Percentiles rank a stretch among this genome's conserved stretches.
phyloP scores from a whole-genome alignment of 371 early-diverging fungal species.

The Mortierella sp. region DNA sequence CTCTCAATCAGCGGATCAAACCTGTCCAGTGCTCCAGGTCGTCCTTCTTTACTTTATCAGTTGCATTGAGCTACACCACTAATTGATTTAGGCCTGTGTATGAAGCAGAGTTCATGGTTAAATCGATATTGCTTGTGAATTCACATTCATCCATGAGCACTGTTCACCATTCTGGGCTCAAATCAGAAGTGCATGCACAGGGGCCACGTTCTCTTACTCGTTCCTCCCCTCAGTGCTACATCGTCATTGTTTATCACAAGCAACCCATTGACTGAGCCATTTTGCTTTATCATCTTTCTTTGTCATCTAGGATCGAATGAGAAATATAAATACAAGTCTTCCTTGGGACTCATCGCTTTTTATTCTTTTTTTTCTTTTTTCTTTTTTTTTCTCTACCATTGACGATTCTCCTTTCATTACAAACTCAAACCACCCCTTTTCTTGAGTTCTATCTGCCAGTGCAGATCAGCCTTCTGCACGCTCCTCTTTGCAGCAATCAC shows the following conservation, averaged over 20 bases:
- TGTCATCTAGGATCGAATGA: background rate
- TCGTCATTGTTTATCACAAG: background rate
- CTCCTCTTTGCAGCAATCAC: slow-evolving; percentile 7
- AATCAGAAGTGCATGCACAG: background rate
- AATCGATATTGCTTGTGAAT: too few species aligned
- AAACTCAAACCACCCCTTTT: background rate
- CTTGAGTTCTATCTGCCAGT: background rate
- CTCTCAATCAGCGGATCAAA: background rate
- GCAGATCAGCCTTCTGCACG: slow-evolving; percentile 8
- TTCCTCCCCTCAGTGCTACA: background rate
- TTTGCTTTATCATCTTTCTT: slow-evolving; percentile 7
- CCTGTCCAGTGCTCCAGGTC: too few species aligned
- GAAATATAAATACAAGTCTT: background rate
- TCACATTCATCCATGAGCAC: too few species aligned
- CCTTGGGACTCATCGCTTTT: background rate
- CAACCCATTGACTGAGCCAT: background rate
- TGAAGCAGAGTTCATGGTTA: too few species aligned
- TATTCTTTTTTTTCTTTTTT: background rate
- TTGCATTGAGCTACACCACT: too few species aligned
- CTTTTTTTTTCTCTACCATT: background rate
- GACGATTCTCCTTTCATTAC: background rate
- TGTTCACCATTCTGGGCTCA: background rate
- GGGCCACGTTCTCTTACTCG: background rate
- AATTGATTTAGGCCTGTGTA: too few species aligned
- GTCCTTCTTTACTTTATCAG: too few species aligned